Evolutionary conservation across 768 basidiomycete genomes (phyloP).

Genomic region (Tulasnella sp.): DNA sequence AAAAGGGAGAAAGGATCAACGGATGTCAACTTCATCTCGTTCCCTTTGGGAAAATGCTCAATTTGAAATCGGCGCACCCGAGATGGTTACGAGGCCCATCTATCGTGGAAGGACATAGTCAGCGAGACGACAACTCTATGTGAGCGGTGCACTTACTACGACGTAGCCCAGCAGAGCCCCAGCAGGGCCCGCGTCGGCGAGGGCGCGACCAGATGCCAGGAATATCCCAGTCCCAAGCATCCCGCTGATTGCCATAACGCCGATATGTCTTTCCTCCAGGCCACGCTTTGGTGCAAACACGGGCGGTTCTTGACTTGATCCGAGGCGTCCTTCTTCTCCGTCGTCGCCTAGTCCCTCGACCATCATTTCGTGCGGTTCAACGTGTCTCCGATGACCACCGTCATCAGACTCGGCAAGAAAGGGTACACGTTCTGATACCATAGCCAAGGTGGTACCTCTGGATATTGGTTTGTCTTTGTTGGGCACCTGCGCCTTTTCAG

Average conservation of each 20-base stretch:
- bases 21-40: neutral
- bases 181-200: slow-evolving; percentile 26
- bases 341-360: neutral
- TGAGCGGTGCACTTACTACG: slow-evolving; percentile 6
- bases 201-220: slow-evolving; percentile 20
- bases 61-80: slow-evolving; percentile 2
- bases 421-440: neutral
- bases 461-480: neutral
- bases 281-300: slow-evolving; percentile 7
- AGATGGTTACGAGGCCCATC: slow-evolving; percentile 23
- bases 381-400: neutral
- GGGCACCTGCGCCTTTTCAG: neutral
- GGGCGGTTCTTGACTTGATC: neutral
- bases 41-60: neutral
- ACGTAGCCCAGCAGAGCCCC: slow-evolving; percentile 22
- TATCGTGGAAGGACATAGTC: neutral
- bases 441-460: neutral
- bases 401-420: neutral
- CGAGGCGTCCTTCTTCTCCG: neutral
- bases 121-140: neutral
- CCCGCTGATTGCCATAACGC: slow-evolving; percentile 21
- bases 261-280: slow-evolving; percentile 25
- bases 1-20: neutral
- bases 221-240: slow-evolving; percentile 28
- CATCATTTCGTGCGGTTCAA: neutral